Conservation (phyloP, 805 yeast species). For the Candida ponderosae region DNA sequence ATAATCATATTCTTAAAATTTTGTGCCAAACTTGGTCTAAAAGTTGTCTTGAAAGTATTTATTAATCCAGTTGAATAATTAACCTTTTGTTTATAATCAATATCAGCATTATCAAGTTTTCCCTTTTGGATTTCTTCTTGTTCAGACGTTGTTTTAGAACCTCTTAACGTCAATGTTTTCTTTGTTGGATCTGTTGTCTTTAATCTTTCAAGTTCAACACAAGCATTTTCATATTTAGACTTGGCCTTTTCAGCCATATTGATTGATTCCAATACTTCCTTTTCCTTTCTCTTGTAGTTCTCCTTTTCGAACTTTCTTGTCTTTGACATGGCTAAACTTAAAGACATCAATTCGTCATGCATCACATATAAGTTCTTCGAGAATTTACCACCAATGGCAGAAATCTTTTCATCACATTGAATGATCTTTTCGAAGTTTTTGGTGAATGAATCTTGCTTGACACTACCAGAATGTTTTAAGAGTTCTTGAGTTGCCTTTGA, state of each 20-base stretch:
- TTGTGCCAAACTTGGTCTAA: constrained; percentile 71
- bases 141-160: constrained; percentile 63
- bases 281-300: constrained; percentile 72
- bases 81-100: constrained; percentile 77
- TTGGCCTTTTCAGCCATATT: constrained; percentile 84
- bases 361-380: constrained; percentile 75
- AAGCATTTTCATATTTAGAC: constrained; percentile 62
- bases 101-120: constrained; percentile 79
- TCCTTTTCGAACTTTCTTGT: constrained; percentile 76
- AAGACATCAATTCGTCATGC: constrained; percentile 74
- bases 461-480: constrained; percentile 35
- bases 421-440: constrained; percentile 60
- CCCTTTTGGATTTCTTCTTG: constrained; percentile 86
- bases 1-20: constrained; percentile 69
- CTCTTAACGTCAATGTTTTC: constrained; percentile 74
- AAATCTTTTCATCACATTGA: constrained; percentile 69
- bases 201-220: constrained; percentile 81
- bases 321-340: constrained; percentile 62
- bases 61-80: constrained; percentile 64
- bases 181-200: constrained; percentile 77
- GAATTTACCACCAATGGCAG: constrained; percentile 66
- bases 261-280: constrained; percentile 78
- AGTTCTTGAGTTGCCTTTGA: constrained; percentile 45
- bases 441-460: constrained; percentile 61
- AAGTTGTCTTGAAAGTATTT: constrained; percentile 60